Conservation (phyloP, 345 rosid genomes). For the Salix dunnii region DNA sequence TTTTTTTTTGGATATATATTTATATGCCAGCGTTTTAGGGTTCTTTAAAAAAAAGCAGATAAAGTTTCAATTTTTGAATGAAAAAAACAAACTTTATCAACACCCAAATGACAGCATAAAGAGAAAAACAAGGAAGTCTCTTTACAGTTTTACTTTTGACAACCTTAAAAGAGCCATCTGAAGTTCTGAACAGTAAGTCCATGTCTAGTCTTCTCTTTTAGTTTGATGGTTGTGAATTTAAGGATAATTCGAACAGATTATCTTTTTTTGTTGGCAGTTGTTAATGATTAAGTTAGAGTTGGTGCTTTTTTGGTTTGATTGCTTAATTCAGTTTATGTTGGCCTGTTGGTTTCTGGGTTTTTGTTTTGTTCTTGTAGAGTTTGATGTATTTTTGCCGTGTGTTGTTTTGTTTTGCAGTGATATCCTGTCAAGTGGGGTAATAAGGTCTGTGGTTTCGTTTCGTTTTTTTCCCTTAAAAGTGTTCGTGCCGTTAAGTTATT, state of each 20-base stretch:
- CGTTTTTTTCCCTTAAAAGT: conserved; percentile 18
- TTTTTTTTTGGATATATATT: neutral
- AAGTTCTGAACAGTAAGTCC: neutral
- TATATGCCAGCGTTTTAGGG: neutral
- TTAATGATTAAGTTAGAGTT: neutral
- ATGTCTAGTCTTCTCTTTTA: neutral
- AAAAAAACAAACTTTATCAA: neutral
- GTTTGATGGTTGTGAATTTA: neutral
- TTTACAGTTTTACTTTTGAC: neutral
- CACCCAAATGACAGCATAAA: neutral
- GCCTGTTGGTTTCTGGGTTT: neutral
- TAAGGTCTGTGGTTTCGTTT: conserved; percentile 5
- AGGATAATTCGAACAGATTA: neutral
- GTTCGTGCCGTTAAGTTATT: conserved; percentile 7
- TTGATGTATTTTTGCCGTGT: conserved; percentile 8
- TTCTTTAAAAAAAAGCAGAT: neutral
- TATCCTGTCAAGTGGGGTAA: neutral
- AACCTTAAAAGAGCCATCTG: neutral
- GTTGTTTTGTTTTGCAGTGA: conserved; percentile 24
- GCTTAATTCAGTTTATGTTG: neutral
- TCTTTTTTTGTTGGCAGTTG: neutral
- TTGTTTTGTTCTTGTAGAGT: neutral
- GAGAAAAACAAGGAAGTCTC: neutral
- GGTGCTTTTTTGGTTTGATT: neutral
- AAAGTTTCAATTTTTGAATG: neutral